Conservation (phyloP, 108 stramenopile species). For the Discostella pseudostelligera region DNA sequence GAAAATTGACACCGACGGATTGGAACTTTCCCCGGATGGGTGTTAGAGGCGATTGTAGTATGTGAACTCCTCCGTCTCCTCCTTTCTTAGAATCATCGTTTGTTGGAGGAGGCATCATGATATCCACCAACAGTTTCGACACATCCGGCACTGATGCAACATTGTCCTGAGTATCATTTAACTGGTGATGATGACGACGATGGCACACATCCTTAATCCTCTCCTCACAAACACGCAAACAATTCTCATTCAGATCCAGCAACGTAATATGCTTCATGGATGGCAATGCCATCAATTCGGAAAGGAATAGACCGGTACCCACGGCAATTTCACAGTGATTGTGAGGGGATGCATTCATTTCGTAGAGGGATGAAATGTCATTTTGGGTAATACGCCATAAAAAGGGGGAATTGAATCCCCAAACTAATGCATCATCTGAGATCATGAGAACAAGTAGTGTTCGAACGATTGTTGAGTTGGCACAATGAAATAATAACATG, state of each 20-base stretch:
- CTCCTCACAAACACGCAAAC: slow-evolving; percentile 23
- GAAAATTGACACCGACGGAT: slow-evolving; percentile 36
- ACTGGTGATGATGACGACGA: too few species aligned
- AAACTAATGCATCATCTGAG: slow-evolving; percentile 33
- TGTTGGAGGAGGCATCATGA: background rate
- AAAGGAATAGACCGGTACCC: slow-evolving; percentile 35
- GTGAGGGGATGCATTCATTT: slow-evolving; percentile 7
- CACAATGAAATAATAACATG: background rate
- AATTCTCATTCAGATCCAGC: slow-evolving; percentile 37
- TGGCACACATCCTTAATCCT: slow-evolving; percentile 16
- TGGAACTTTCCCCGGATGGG: slow-evolving; percentile 17
- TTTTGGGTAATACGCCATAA: slow-evolving; percentile 31
- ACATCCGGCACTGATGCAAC: background rate
- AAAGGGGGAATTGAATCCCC: slow-evolving; percentile 46
- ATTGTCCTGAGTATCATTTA: too few species aligned
- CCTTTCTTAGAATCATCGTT: background rate
- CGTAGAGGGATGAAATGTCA: slow-evolving; percentile 23
- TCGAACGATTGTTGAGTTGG: background rate
- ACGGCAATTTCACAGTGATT: slow-evolving; percentile 41
- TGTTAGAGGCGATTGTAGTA: background rate
- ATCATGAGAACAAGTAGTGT: background rate
- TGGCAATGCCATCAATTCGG: background rate
- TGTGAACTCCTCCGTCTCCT: too few species aligned
- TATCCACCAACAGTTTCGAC: slow-evolving; percentile 14
- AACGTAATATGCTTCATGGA: slow-evolving; percentile 8